Conservation (phyloP, 78 protist genomes). For the Andalucia godoyi region DNA sequence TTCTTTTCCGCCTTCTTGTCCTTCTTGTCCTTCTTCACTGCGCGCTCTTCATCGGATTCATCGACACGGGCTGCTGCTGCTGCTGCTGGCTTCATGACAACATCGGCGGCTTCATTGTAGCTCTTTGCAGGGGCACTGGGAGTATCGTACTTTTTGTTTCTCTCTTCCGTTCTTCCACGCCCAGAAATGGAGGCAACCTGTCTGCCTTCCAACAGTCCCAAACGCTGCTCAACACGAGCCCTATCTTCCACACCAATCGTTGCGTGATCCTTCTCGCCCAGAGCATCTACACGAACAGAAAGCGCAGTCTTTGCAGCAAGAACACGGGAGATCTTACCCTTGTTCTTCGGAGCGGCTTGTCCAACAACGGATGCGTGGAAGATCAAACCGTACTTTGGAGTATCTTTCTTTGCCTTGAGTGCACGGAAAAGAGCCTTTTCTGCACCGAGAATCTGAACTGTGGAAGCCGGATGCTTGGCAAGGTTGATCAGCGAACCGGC, state of each 20-base stretch:
- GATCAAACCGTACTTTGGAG: conserved; percentile 96
- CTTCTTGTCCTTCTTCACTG: not conserved
- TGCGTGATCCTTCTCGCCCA: conserved; percentile 62
- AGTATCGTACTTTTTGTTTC: not conserved
- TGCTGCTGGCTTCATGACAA: not conserved
- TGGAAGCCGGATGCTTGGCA: conserved; percentile 94
- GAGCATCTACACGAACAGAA: conserved; percentile 90
- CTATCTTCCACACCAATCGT: conserved; percentile 51
- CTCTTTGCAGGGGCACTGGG: not conserved
- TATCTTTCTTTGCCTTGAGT: conserved; percentile 74
- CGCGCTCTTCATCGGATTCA: not conserved
- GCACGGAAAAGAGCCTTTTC: conserved; percentile 90
- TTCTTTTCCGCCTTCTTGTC: not conserved
- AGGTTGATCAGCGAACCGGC: conserved; percentile 87
- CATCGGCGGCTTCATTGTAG: not conserved
- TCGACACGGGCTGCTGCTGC: not conserved
- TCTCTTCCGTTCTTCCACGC: conserved; percentile 6
- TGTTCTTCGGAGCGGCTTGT: conserved; percentile 85
- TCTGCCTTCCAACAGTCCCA: conserved; percentile 52
- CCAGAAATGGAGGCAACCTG: not conserved
- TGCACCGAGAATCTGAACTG: conserved; percentile 93
- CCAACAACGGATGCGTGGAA: conserved; percentile 93
- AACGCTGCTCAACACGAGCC: conserved; percentile 55
- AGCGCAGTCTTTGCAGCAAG: conserved; percentile 91
- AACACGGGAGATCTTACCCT: conserved; percentile 92